A percentile compares a stretch with the other conserved stretches of the same genome.
Evolutionary conservation across 257 asterid species (phyloP).

Genomic region (Nicotiana sylvestris): DNA sequence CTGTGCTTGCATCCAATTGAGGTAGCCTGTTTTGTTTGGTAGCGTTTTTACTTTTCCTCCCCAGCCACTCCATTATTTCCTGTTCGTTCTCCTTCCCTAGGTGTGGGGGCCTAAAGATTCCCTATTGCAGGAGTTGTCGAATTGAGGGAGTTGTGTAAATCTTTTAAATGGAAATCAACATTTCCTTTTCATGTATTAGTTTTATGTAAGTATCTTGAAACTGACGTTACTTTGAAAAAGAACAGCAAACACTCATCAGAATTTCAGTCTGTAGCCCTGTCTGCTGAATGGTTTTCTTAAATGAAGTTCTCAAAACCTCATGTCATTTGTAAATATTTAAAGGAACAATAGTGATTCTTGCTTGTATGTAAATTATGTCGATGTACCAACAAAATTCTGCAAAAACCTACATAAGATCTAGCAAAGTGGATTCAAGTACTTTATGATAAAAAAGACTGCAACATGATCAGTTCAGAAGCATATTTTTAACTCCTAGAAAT

Average conservation of each 20-base stretch:
- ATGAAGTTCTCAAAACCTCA: not conserved
- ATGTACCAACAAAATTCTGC: not conserved
- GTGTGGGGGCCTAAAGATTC: not conserved
- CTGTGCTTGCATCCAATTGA: not conserved
- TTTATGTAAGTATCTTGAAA: not conserved
- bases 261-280: not conserved
- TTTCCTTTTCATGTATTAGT: not conserved
- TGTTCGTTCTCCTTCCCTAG: not conserved
- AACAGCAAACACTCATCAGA: not conserved
- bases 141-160: not conserved
- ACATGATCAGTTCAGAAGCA: not conserved
- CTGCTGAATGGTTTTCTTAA: not conserved
- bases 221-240: not conserved
- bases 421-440: not conserved
- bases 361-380: not conserved
- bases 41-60: not conserved
- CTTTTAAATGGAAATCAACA: not conserved
- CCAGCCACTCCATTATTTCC: not conserved
- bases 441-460: not conserved
- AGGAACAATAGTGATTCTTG: not conserved
- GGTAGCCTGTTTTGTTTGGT: constrained; percentile 9
- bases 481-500: not conserved
- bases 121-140: not conserved
- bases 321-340: not conserved
- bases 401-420: not conserved